A percentile compares a stretch with the other conserved stretches of the same genome.
Conservation (phyloP, 2,329 filamentous ascomycete genomes). For the Monosporascus sp. region DNA sequence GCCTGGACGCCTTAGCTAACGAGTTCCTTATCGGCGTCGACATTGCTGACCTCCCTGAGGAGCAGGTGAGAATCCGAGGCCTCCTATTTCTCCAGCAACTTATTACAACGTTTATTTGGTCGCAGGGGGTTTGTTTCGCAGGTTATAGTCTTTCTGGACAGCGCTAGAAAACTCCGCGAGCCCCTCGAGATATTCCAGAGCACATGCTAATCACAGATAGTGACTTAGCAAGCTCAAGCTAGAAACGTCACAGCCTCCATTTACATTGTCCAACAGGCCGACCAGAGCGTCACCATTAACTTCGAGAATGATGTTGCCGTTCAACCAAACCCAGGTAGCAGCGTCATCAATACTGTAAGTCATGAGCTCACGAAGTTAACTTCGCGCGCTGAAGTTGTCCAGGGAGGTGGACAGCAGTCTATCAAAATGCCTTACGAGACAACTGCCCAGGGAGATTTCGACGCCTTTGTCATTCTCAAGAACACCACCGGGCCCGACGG, state of each 20-base stretch:
- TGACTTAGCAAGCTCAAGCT: constrained; percentile 57
- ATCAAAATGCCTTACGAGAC: constrained; percentile 61
- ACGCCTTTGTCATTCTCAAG: constrained; percentile 60
- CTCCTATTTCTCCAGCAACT: too few relatives aligned
- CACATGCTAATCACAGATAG: too few relatives aligned
- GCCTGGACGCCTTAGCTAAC: constrained; percentile 64
- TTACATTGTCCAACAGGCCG: constrained; percentile 67
- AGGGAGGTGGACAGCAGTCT: constrained; percentile 55
- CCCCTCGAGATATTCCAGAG: too few relatives aligned
- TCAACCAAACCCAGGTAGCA: constrained; percentile 51
- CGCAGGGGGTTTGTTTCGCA: too few relatives aligned
- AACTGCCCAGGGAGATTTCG: constrained; percentile 65
- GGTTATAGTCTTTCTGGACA: too few relatives aligned
- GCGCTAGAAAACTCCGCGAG: too few relatives aligned
- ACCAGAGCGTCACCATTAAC: constrained; percentile 58
- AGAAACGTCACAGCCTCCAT: constrained; percentile 69
- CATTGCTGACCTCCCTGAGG: constrained; percentile 49
- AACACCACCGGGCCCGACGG: constrained; percentile 47
- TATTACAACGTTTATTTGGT: too few relatives aligned
- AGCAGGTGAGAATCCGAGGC: too few relatives aligned
- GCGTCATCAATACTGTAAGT: constrained; percentile 36
- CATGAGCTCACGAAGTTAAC: too few relatives aligned
- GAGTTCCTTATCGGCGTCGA: constrained; percentile 62
- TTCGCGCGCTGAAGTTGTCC: constrained; percentile 3
- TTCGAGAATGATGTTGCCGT: constrained; percentile 41